Conservation (phyloP, 257 asterid species). For the Handroanthus guayacan region DNA sequence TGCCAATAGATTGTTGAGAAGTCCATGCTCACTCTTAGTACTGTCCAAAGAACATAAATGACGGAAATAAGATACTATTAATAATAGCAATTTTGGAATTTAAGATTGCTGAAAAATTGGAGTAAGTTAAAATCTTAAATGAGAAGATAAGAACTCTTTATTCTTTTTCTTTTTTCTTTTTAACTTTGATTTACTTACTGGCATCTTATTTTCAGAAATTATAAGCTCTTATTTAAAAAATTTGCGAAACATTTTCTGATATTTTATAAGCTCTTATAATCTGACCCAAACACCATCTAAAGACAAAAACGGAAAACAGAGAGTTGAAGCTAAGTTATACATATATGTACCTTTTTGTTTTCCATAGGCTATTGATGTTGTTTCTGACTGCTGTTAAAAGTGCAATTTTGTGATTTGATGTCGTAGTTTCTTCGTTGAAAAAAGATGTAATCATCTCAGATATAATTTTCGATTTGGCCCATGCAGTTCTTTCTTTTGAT, state of each 20-base stretch:
- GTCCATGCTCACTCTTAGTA: not conserved
- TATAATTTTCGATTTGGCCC: constrained; percentile 51
- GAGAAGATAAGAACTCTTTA: too few relatives aligned
- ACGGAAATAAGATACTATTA: not conserved
- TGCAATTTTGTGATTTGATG: not conserved
- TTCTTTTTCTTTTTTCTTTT: too few relatives aligned
- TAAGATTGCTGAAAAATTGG: too few relatives aligned
- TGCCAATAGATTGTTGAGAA: not conserved
- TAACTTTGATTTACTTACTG: too few relatives aligned
- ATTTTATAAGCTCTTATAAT: too few relatives aligned
- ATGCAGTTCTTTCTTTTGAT: constrained; percentile 47
- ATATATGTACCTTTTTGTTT: constrained; percentile 29
- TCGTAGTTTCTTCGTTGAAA: not conserved
- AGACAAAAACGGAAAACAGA: not conserved
- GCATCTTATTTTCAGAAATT: too few relatives aligned
- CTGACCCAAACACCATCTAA: not conserved
- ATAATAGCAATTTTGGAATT: too few relatives aligned
- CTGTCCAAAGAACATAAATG: not conserved
- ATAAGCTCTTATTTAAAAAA: too few relatives aligned
- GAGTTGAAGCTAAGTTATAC: not conserved
- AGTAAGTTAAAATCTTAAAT: too few relatives aligned
- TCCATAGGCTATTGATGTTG: not conserved
- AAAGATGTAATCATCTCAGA: constrained; percentile 37
- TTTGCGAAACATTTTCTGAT: too few relatives aligned
- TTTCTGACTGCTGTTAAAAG: constrained; percentile 16